Base-by-base conservation (phyloP, 257 asterid species). In the Rehmannia glutinosa region DNA sequence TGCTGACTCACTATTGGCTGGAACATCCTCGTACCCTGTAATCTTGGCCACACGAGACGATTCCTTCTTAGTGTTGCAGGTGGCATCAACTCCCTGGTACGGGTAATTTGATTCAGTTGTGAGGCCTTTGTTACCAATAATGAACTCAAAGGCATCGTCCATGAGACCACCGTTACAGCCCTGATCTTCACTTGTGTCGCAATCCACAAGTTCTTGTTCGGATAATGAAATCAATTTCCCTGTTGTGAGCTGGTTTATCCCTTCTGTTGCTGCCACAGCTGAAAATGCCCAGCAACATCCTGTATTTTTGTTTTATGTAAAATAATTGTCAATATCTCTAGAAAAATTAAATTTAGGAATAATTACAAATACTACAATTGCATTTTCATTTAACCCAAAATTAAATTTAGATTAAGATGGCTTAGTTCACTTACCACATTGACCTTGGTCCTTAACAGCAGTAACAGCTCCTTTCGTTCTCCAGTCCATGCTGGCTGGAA, bases 401-500 rank as follows among this genome's bases (percentile, higher is more conserved):
- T n/a, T n/a, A n/a, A n/a, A n/a, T n/a, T n/a, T n/a, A n/a, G n/a
- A 36, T 1, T 36, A 36, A 2, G 10, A 36, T 36, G 10, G 7
- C 6, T 35, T 5, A 1, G 7, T 13, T n/a, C n/a, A 36, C 42
- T 42, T 52, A 76, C 85, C 88, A 36, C 88, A 77, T 53, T 77
- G 76, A 30, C 79, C 80, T 69, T 82, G 82, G 16, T 73, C 80
- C 73, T 82, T 77, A 20, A 80, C 74, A 6, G 55, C 77, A 49
- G 87, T 78, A 46, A 82, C 87, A 4, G 82, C 87, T 39, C 89
- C 89, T 23, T 75, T 74, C 47, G 63, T 63, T 42, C 77, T 78
- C 88, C 88, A 83, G 60, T 83, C 78, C 23, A 65, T 33, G 52
- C 66, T 73, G 2, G 78, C 13, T 10, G 88, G 89, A 60, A 71